phyloP scores from a whole-genome alignment of 257 asterid species.

The Dorcoceras hygrometricum region DNA sequence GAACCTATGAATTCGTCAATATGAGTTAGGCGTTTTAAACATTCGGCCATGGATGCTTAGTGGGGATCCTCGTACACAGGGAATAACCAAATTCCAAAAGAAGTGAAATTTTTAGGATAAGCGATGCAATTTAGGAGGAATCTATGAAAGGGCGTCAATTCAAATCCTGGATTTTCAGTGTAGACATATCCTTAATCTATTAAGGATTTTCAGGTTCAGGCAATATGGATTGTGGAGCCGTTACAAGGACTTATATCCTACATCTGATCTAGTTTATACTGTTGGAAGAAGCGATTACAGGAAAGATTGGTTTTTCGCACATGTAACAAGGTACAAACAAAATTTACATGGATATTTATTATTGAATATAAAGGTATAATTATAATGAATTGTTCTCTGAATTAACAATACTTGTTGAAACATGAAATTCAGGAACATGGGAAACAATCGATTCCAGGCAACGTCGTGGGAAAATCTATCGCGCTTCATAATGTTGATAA shows the following conservation, averaged over 20 bases:
- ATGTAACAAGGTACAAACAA: conserved; percentile 36
- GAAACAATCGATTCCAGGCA: conserved; percentile 11
- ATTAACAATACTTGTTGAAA: not conserved
- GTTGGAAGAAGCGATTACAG: conserved; percentile 33
- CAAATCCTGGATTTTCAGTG: conserved; percentile 28
- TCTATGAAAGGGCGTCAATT: no score
- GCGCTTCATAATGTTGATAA: conserved; percentile 19
- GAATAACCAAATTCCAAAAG: no score
- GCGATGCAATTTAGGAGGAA: no score
- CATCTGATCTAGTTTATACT: conserved; percentile 30
- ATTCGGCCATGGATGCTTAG: no score
- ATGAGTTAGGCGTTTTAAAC: no score
- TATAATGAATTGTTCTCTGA: no score
- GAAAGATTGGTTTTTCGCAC: conserved; percentile 45
- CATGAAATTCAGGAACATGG: conserved; percentile 32
- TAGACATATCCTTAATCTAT: not conserved
- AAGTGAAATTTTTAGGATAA: no score
- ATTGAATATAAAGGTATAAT: no score
- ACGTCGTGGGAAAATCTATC: conserved; percentile 54
- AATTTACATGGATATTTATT: no score
- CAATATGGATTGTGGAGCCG: conserved; percentile 45
- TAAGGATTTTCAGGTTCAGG: conserved; percentile 26
- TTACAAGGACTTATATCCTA: conserved; percentile 39
- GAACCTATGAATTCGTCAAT: no score
- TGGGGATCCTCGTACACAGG: no score